These are phyloP conservation scores for Acanthamoeba royreba DNA, from an alignment of 208 protist genomes.

Conservation along the genomic window DNA sequence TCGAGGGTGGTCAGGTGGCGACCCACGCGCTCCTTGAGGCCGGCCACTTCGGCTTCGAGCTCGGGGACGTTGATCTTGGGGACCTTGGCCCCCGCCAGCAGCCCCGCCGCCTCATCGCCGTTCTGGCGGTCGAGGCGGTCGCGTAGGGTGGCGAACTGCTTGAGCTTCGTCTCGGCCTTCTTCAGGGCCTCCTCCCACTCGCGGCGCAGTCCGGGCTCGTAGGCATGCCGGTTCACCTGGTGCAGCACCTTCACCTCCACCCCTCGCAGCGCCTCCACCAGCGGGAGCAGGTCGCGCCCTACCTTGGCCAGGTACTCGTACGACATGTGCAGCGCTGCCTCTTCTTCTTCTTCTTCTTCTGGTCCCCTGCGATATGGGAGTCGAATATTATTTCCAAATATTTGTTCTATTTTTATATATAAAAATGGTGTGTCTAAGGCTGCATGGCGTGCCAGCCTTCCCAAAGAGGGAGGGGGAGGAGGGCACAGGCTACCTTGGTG, in stretches of 20 bases:
- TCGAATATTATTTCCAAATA: too few relatives aligned
- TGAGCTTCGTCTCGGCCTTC: background rate
- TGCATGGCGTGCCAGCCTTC: too few relatives aligned
- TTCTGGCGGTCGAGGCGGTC: background rate
- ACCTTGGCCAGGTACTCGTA: constrained; percentile 2
- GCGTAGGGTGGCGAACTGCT: background rate
- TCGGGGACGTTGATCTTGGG: background rate
- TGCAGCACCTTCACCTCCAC: background rate
- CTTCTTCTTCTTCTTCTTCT: background rate
- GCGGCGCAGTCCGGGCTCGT: background rate
- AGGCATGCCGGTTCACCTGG: background rate
- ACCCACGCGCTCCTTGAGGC: background rate
- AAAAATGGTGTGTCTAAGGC: too few relatives aligned
- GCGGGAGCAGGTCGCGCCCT: background rate
- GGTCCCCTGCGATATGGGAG: background rate
- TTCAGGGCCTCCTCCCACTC: background rate
- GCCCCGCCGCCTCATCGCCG: background rate
- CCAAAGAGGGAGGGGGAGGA: too few relatives aligned
- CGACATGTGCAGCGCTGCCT: background rate
- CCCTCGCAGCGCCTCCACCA: background rate
- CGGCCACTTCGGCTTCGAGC: background rate
- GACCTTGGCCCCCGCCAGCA: background rate
- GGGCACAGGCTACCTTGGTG: too few relatives aligned
- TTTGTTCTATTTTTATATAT: too few relatives aligned
- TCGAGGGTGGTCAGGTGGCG: background rate